Conservation (phyloP, 495 filamentous ascomycete genomes). For the Neurospora pannonica region DNA sequence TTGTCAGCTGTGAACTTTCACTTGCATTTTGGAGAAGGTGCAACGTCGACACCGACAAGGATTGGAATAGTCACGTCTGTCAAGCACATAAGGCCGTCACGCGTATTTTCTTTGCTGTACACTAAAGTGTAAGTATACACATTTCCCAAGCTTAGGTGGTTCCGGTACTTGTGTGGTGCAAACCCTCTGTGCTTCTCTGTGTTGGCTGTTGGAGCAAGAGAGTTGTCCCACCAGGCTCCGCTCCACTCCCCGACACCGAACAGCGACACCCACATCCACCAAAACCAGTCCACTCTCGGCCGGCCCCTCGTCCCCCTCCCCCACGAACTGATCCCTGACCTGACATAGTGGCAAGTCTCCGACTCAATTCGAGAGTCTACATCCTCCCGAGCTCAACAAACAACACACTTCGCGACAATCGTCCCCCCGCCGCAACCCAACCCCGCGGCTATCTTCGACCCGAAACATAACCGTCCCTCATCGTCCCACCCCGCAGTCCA, state of each 20-base stretch:
- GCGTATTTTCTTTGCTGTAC: not conserved
- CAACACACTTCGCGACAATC: not conserved
- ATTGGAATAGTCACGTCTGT: not conserved
- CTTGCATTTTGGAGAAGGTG: not conserved
- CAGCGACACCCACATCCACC: not conserved
- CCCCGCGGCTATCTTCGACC: not conserved
- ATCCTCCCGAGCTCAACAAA: not conserved
- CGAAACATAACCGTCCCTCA: not conserved
- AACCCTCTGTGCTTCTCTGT: not conserved
- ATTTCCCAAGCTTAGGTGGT: not conserved
- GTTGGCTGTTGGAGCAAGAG: not conserved
- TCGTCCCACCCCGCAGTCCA: constrained; percentile 2
- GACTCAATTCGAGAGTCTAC: not conserved
- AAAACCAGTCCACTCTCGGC: not conserved
- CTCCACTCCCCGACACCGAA: not conserved
- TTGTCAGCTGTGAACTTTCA: not conserved
- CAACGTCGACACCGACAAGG: not conserved
- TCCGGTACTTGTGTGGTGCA: not conserved
- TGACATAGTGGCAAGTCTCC: not conserved
- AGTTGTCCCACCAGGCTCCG: not conserved
- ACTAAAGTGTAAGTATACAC: not conserved
- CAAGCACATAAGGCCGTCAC: not conserved
- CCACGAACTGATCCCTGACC: not conserved
- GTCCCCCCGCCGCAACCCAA: not conserved
- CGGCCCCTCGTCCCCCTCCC: not conserved